Base-by-base conservation (phyloP, 2,329 filamentous ascomycete species). In the Stemphylium vesicarium region DNA sequence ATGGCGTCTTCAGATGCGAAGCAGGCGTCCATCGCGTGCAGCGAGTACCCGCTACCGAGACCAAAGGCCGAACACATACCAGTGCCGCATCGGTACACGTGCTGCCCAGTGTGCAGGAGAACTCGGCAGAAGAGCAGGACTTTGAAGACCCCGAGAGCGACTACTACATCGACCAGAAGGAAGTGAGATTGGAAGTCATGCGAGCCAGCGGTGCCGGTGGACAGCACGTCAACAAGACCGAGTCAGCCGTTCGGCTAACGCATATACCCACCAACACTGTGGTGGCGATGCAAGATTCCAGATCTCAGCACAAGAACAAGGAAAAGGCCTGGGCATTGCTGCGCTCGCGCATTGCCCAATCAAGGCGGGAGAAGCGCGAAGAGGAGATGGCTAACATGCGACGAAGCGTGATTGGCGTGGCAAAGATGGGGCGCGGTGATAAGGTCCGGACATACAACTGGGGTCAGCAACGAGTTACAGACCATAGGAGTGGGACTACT, bases 141-240 rank as follows among this genome's bases (percentile, higher is more conserved):
- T 84, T 90, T 61, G 88, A 94, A 58, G 89, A 98, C 67, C 94
- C 94, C 0, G 88, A 88, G 51, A 96, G 91, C 75, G 90, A 97
- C 72, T 97, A 96, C 78, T 96, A 93, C 78, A 83, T 99, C 56
- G 86, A 96, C 70, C 86, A 90, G 5, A 83, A 87, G 57, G 94
- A 99, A 55, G 92, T 99, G 20, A 84, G 84, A 46, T 81, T 86
- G 16, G 95, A 99, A 72, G 91, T 92, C 57, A 96, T 98, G 93
- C 85, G 93, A 13, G 92, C 95, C 0, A 82, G 91, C 40, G 95
- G 95, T 56, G 94, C 95, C 0, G 95, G 95, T 29, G 95, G 95
- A 0, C 95, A 99, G 79, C 95, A 99, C 77, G 95, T 99, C 72
- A 99, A 99, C 79, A 97, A 94, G 75, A 99, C 95, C 0, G 95